phyloP scores from a whole-genome alignment of 345 rosid species.

The Combretum micranthum region DNA sequence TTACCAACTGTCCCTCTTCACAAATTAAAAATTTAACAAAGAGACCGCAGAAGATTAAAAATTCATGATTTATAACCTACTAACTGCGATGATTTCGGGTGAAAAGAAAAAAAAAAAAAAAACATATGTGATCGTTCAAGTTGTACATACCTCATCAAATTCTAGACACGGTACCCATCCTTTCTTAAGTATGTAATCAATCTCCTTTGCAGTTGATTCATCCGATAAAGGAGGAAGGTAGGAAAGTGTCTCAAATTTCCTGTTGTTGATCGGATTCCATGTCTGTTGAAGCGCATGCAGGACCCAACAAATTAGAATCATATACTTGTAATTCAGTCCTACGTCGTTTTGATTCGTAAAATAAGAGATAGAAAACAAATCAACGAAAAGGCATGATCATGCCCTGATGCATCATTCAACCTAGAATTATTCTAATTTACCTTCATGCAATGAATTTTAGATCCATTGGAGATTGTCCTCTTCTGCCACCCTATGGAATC shows the following conservation, averaged over 20 bases:
- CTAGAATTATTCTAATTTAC: slow-evolving; percentile 14
- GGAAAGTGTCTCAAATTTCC: slow-evolving; percentile 49
- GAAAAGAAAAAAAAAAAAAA: too few relatives aligned
- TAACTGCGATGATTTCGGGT: too few relatives aligned
- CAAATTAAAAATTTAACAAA: too few relatives aligned
- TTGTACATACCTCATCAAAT: slow-evolving; percentile 47
- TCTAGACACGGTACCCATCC: slow-evolving; percentile 75
- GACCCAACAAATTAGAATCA: not conserved
- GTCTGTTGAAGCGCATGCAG: slow-evolving; percentile 22
- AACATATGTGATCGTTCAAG: not conserved
- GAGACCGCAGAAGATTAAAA: too few relatives aligned
- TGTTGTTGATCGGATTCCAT: slow-evolving; percentile 60
- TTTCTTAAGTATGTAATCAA: slow-evolving; percentile 54
- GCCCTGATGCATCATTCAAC: not conserved
- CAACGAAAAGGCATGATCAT: not conserved
- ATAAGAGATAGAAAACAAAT: not conserved
- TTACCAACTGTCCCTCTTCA: too few relatives aligned
- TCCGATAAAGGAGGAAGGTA: slow-evolving; percentile 43
- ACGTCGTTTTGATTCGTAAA: too few relatives aligned
- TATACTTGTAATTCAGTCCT: too few relatives aligned
- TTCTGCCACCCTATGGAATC: slow-evolving; percentile 32
- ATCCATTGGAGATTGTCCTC: slow-evolving; percentile 51
- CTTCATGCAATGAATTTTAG: slow-evolving; percentile 53
- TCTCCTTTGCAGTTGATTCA: slow-evolving; percentile 44
- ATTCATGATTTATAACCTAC: too few relatives aligned